Base-by-base conservation (phyloP, 306 rosid species). In the Urtica urens region DNA sequence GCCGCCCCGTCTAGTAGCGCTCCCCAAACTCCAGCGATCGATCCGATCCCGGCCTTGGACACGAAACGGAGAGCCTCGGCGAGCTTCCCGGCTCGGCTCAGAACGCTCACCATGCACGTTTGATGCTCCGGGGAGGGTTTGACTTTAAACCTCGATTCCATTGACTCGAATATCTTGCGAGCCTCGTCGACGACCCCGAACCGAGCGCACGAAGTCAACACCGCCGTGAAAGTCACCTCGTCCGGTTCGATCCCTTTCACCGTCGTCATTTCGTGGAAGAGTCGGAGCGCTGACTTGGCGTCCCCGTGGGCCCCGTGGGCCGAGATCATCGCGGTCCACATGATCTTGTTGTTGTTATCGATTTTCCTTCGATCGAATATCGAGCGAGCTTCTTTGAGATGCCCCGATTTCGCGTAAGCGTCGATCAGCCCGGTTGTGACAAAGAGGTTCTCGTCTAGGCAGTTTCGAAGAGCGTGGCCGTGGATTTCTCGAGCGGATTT, bases 11-110 rank as follows among this genome's bases (percentile, higher is more conserved):
- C 64, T 26, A 90, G 70, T 61, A 90, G 55, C 45, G 96, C 85
- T 67, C 94, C 99, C 94, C 96, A 90, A 58, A 82, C 87, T 67
- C 76, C 79, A 28, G 93, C 77, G 67, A 55, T 75, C 14, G 99
- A 95, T 58, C 77, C 78, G 37, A 85, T 51, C 51, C 81, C 74
- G 93, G 85, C 79, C 52, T 77, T 60, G 17, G 78, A 71, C 58
- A 85, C 72, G 20, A 90, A 65, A 14, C 77, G 60, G 9, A 60
- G 70, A 5, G 99, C 96, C 53, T 90, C 86, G 0, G 62, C 57
- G 50, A 90, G 81, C 72, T 51, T 79, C 16, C 93, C 94, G 14
- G 94, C 92, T 62, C 83, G 72, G 71, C 93, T 71, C 48, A 85
- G 83, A 66, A 79, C 95, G 44, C 74, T 70, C 8, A 82, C 87